phyloP scores from a whole-genome alignment of 2,329 filamentous ascomycete species.

The Penicillium sp. region DNA sequence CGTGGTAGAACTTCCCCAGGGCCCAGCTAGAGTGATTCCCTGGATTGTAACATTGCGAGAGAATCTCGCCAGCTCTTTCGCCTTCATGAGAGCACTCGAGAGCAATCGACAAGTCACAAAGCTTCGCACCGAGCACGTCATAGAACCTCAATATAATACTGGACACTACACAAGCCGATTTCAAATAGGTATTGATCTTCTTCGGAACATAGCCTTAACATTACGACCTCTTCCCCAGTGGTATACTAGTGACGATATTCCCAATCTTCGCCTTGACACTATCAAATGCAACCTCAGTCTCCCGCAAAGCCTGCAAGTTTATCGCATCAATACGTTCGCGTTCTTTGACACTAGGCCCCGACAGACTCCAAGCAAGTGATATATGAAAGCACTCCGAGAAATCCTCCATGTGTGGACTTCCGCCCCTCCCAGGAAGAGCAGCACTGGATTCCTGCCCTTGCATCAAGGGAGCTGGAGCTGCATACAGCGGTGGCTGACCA shows the following conservation, averaged over 20 bases:
- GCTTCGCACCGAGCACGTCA: too few relatives aligned
- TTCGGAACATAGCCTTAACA: background rate
- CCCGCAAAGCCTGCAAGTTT: constrained; percentile 31
- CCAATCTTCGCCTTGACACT: constrained; percentile 72
- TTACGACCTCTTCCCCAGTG: constrained; percentile 16
- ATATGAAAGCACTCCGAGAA: constrained; percentile 69
- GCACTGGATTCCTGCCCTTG: background rate
- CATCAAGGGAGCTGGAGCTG: constrained; percentile 8
- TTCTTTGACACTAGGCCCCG: constrained; percentile 49
- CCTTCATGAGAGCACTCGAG: too few relatives aligned
- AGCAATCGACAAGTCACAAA: too few relatives aligned
- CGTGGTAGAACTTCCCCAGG: too few relatives aligned
- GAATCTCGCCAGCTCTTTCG: too few relatives aligned
- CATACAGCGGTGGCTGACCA: constrained; percentile 69
- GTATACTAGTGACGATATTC: constrained; percentile 55
- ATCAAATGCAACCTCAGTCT: constrained; percentile 53
- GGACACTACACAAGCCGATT: background rate
- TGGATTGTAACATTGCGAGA: background rate
- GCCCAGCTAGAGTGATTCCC: background rate
- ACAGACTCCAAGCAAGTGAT: constrained; percentile 80
- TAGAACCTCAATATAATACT: too few relatives aligned
- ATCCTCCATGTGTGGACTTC: constrained; percentile 32
- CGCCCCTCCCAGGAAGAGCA: background rate
- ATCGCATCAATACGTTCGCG: constrained; percentile 27
- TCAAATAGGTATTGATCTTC: too few relatives aligned